Conservation (phyloP, 2,329 filamentous ascomycete genomes). For the Neopestalotiopsis sp. region DNA sequence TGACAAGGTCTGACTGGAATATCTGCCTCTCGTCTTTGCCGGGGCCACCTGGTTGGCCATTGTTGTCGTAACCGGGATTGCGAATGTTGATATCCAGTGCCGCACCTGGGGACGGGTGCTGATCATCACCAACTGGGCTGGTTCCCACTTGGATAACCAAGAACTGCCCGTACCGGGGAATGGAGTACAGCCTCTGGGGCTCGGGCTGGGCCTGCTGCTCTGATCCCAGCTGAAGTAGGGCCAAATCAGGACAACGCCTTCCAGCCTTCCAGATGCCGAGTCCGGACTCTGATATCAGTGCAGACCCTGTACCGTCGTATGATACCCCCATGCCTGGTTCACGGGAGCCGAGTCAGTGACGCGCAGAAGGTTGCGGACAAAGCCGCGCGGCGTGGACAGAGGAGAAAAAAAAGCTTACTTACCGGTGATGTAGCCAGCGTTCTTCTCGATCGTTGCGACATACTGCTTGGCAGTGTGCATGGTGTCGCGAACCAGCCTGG, state of each 20-base stretch:
- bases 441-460: constrained; percentile 52
- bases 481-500: constrained; percentile 51
- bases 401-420: constrained; percentile 33
- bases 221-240: constrained; percentile 23
- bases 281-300: constrained; percentile 39
- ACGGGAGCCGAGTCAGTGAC: constrained; percentile 2
- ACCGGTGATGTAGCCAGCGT: constrained; percentile 52
- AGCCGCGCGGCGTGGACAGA: neutral
- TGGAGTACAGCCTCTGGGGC: constrained; percentile 37
- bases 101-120: constrained; percentile 17
- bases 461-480: constrained; percentile 49
- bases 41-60: neutral
- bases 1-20: constrained; percentile 39
- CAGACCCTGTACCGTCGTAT: constrained; percentile 42
- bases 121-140: neutral
- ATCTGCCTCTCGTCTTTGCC: neutral
- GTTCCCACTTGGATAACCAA: constrained; percentile 31
- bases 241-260: constrained; percentile 43
- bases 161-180: constrained; percentile 39
- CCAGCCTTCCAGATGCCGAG: constrained; percentile 45
- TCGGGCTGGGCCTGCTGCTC: constrained; percentile 1
- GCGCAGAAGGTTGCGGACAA: neutral
- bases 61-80: neutral
- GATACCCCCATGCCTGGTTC: constrained; percentile 46
- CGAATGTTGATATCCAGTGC: constrained; percentile 13